A percentile compares a stretch with the other conserved stretches of the same genome.
phyloP scores from a whole-genome alignment of 441 rosid species.

The Bocquillonia castaneifolia region DNA sequence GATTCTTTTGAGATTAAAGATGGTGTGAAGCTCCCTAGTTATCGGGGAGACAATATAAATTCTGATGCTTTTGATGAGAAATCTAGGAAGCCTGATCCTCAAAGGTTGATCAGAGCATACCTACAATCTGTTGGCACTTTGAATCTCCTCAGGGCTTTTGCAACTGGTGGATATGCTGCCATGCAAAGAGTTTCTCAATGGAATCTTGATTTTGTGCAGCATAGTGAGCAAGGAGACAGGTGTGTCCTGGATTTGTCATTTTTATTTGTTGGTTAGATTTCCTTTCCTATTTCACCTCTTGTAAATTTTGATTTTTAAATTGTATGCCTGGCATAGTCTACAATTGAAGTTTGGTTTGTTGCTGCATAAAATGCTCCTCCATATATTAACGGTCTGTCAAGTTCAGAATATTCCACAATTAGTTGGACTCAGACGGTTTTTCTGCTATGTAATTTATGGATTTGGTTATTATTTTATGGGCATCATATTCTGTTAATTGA shows the following conservation, averaged over 20 bases:
- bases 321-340: not conserved
- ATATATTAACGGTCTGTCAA: not conserved
- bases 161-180: constrained; percentile 60
- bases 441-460: not conserved
- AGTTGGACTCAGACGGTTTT: not conserved
- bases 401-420: not conserved
- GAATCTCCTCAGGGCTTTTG: constrained; percentile 52
- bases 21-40: constrained; percentile 62
- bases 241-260: constrained; percentile 10
- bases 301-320: not conserved
- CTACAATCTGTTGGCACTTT: constrained; percentile 50
- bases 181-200: constrained; percentile 54
- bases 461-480: not conserved
- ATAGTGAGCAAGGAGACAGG: constrained; percentile 61
- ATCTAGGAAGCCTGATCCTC: constrained; percentile 64
- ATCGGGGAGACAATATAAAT: constrained; percentile 70
- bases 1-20: constrained; percentile 46
- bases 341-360: not conserved
- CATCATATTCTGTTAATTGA: not conserved
- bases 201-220: constrained; percentile 49
- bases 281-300: not conserved
- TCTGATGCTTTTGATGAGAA: constrained; percentile 73
- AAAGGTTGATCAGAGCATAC: constrained; percentile 51
- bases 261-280: not conserved
- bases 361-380: not conserved